Conservation (phyloP, 2,329 filamentous ascomycete genomes). For the Clonostachys solani region DNA sequence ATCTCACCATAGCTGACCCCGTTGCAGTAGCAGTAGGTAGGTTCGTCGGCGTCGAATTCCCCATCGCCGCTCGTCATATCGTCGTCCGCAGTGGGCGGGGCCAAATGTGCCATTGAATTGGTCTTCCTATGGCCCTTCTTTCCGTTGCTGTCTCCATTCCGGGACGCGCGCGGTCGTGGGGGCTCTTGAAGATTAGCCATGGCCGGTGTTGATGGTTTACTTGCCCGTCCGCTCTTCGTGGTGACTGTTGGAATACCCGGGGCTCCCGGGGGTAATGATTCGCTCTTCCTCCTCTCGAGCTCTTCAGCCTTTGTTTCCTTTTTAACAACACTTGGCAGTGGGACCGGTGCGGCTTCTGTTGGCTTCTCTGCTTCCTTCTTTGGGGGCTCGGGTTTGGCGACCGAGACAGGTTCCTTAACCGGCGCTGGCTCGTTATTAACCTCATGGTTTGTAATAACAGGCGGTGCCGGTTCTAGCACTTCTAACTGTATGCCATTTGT, state of each 20-base stretch:
- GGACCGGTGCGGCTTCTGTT: slow-evolving; percentile 14
- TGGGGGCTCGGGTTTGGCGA: slow-evolving; percentile 20
- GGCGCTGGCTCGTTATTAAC: slow-evolving; percentile 40
- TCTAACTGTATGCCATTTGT: slow-evolving; percentile 44
- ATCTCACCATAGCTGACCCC: slow-evolving; percentile 79
- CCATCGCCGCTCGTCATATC: slow-evolving; percentile 34
- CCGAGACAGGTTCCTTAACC: slow-evolving; percentile 38
- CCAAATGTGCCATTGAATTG: slow-evolving; percentile 28
- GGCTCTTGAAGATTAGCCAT: slow-evolving; percentile 56
- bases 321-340: slow-evolving; percentile 25
- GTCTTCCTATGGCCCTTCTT: slow-evolving; percentile 60
- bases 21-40: slow-evolving; percentile 76
- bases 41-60: slow-evolving; percentile 67
- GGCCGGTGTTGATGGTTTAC: slow-evolving; percentile 63
- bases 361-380: slow-evolving; percentile 25
- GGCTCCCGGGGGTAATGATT: slow-evolving; percentile 39
- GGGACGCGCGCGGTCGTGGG: slow-evolving; percentile 47
- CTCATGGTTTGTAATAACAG: slow-evolving; percentile 18
- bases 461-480: slow-evolving; percentile 28
- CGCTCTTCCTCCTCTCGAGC: slow-evolving; percentile 24
- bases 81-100: slow-evolving; percentile 24
- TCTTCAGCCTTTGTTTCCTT: slow-evolving; percentile 38
- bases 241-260: slow-evolving; percentile 42
- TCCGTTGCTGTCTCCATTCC: slow-evolving; percentile 34
- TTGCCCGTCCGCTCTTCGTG: slow-evolving; percentile 62